Percentiles rank a stretch among this genome's conserved stretches.
These are phyloP conservation scores for Solanum pimpinellifolium DNA, from an alignment of 257 asterid species.

Conservation along the genomic window DNA sequence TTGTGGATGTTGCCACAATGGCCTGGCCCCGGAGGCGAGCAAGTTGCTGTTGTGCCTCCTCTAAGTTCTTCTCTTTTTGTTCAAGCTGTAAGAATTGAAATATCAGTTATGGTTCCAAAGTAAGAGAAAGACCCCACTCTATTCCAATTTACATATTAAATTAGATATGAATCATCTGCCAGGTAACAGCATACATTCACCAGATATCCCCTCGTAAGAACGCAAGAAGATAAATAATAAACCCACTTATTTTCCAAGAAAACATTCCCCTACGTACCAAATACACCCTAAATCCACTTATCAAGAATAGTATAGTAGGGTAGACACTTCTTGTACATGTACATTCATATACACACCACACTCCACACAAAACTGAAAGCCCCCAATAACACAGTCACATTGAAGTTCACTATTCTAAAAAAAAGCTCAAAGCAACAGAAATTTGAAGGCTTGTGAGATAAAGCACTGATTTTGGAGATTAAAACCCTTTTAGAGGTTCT, in stretches of 20 bases:
- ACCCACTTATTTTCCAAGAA: neutral
- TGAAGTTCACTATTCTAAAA: neutral
- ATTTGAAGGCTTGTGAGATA: neutral
- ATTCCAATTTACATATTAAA: neutral
- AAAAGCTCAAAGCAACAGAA: neutral
- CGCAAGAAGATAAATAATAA: neutral
- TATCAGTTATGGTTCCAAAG: neutral
- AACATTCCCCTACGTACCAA: neutral
- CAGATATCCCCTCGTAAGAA: neutral
- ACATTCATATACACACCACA: neutral
- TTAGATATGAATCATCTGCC: neutral
- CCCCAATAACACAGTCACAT: neutral
- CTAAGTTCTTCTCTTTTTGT: constrained; percentile 43
- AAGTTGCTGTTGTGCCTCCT: constrained; percentile 37
- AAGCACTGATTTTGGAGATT: neutral
- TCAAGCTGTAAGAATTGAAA: constrained; percentile 31
- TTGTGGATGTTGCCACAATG: constrained; percentile 16
- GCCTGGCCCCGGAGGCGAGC: constrained; percentile 33
- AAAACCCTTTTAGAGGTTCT: neutral
- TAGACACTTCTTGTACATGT: neutral
- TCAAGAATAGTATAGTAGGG: neutral
- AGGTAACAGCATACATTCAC: neutral
- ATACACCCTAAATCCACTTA: neutral
- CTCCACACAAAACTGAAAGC: neutral
- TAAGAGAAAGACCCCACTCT: neutral